A percentile compares a stretch with the other conserved stretches of the same genome.
Evolutionary conservation across 371 early-diverging fungal genomes (phyloP).

Genomic region (Mortierella sp.): DNA sequence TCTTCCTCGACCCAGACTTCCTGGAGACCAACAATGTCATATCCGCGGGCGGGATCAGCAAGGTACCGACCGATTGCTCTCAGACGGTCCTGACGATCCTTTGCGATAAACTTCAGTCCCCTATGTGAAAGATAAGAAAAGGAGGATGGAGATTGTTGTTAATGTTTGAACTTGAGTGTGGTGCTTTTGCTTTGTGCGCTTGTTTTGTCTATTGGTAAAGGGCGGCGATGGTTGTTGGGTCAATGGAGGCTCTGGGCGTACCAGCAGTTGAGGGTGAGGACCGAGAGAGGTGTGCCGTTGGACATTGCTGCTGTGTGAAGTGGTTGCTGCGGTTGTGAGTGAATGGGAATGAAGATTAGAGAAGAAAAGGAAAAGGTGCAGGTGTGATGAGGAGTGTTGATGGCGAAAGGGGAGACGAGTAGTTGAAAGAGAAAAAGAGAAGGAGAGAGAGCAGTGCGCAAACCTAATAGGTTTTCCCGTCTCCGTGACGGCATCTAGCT

Average conservation of each 20-base stretch:
- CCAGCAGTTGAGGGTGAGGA: slow-evolving; percentile 73
- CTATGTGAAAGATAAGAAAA: slow-evolving; percentile 31
- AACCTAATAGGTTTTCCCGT: neutral
- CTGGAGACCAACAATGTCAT: slow-evolving; percentile 75
- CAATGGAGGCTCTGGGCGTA: slow-evolving; percentile 26
- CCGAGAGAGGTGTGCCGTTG: slow-evolving; percentile 53
- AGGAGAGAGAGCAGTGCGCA: neutral
- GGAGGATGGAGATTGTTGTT: neutral
- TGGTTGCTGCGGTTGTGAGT: neutral
- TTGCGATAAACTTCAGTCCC: slow-evolving; percentile 70
- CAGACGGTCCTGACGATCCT: slow-evolving; percentile 66
- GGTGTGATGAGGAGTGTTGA: neutral
- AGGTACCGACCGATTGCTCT: slow-evolving; percentile 69
- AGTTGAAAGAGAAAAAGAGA: neutral
- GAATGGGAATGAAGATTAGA: neutral
- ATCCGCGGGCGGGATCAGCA: slow-evolving; percentile 47
- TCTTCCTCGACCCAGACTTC: slow-evolving; percentile 75
- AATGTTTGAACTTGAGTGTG: neutral
- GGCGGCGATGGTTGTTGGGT: neutral
- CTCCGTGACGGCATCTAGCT: too few relatives aligned
- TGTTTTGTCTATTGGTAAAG: neutral
- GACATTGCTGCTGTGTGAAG: neutral
- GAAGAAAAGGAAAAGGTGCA: neutral
- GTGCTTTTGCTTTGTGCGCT: neutral
- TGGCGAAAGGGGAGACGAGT: neutral